Conservation (phyloP, 345 rosid species). For the Mallotus nudiflorus region DNA sequence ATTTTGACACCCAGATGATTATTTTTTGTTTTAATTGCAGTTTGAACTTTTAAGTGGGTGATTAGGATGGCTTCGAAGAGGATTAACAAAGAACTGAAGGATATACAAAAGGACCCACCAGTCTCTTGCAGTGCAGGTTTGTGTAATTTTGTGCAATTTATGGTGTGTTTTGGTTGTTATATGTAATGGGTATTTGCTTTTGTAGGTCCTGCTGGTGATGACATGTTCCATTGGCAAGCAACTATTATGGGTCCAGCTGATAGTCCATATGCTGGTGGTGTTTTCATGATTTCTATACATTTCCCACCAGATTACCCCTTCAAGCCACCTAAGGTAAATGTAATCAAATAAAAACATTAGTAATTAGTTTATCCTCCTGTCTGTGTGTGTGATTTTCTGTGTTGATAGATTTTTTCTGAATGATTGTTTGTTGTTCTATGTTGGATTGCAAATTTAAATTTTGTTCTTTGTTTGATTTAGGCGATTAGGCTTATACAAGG, state of each 20-base stretch:
- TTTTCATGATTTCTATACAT: slow-evolving; percentile 10
- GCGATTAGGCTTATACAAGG: not conserved
- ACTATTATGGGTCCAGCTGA: slow-evolving; percentile 26
- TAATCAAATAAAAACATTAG: no score
- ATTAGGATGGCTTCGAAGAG: slow-evolving; percentile 18
- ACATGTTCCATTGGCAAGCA: slow-evolving; percentile 23
- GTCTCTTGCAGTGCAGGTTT: slow-evolving; percentile 26
- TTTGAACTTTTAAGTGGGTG: no score
- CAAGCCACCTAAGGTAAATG: slow-evolving; percentile 29
- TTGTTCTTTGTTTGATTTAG: not conserved
- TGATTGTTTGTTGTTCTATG: no score
- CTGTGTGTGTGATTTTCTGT: no score
- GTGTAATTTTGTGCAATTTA: not conserved
- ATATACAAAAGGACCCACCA: slow-evolving; percentile 25
- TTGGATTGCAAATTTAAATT: no score
- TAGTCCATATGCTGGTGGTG: slow-evolving; percentile 20
- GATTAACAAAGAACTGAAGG: slow-evolving; percentile 22
- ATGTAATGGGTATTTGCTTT: no score
- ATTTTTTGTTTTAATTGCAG: no score
- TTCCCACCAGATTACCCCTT: slow-evolving; percentile 23
- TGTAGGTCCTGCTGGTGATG: slow-evolving; percentile 20
- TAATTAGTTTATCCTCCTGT: no score
- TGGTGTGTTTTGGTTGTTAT: no score
- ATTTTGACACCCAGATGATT: no score
- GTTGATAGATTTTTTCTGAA: no score